These are phyloP conservation scores for Phialophora expanda DNA, from an alignment of 2,329 filamentous ascomycete genomes.

Conservation along the genomic window DNA sequence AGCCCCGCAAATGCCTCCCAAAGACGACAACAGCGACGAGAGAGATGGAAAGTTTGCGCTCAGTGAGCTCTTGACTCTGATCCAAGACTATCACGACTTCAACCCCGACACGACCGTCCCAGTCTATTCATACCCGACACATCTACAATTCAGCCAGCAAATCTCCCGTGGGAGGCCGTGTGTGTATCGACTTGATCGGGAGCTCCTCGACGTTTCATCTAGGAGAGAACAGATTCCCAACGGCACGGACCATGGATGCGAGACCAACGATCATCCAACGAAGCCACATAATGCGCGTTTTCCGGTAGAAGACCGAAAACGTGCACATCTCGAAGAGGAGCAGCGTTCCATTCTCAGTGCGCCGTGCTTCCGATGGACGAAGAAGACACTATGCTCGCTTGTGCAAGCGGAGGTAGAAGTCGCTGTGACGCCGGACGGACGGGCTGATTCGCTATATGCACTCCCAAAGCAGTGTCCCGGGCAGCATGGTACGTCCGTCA, in stretches of 20 bases:
- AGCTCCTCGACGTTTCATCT: not conserved
- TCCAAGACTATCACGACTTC: slow-evolving; percentile 38
- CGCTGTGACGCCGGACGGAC: slow-evolving; percentile 37
- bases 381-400: slow-evolving; percentile 25
- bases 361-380: slow-evolving; percentile 36
- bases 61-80: slow-evolving; percentile 23
- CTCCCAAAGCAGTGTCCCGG: not conserved
- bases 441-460: slow-evolving; percentile 35
- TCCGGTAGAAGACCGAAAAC: not conserved
- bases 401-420: slow-evolving; percentile 36
- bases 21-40: not conserved
- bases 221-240: not conserved
- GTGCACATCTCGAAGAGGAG: slow-evolving; percentile 9
- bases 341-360: slow-evolving; percentile 15
- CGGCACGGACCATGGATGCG: not conserved
- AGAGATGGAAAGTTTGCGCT: slow-evolving; percentile 1
- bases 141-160: slow-evolving; percentile 37
- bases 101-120: slow-evolving; percentile 31
- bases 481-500: not conserved
- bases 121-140: slow-evolving; percentile 30
- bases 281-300: not conserved
- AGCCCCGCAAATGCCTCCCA: not conserved
- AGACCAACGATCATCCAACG: not conserved
- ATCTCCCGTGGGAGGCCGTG: slow-evolving; percentile 36
- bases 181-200: slow-evolving; percentile 29